Evolutionary conservation across 2,329 filamentous ascomycete species (phyloP), one percentile per base, ranked within the genome.

Genomic region (Huntiella decipiens): DNA sequence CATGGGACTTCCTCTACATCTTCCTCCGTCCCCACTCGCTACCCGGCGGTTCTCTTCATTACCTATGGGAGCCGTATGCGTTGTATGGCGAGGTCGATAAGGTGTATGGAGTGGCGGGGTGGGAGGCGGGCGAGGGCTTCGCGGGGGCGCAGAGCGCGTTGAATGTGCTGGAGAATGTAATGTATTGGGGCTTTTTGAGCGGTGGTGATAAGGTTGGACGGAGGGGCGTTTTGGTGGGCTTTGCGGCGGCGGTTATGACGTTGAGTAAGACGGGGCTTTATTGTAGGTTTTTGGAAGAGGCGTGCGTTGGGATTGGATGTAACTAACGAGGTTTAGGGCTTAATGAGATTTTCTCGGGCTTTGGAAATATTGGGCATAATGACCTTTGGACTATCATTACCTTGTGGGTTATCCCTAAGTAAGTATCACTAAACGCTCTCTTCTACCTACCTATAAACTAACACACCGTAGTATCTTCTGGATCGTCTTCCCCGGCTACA

Each of bases 1-100:
- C 74, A 43, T 93, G 86, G 86, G 86, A 94, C 63, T 73, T 73
- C 28, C 65, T 67, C 48, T 94, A 93, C 64, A 75, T 93, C 35
- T 66, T 93, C 40, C 65, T 82, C 45, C 82, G 86, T 15, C 86
- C 86, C 28, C 73, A 79, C 60, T 82, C 77, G 48, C 91, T 94
- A 82, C 74, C 78, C 0, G 82, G 83, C 53, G 85, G 85, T 12
- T 62, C 61, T 40, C 65, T 80, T 44, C 82, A 92, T 63, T 81
- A 82, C 1, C 55, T 93, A 37, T 94, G 74, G 71, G 64, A 63
- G 28, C 84, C 82, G 0, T 94, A 94, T 63, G 74, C 71, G 56
- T 73, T 92, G 1, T 93, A 94, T 63, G 82, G 79, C 48, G 65
- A 68, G 43, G 67, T 93, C 53, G 86, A 94, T 61, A 68, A 86